phyloP scores from a whole-genome alignment of 345 rosid species.

The Brassica cretica region DNA sequence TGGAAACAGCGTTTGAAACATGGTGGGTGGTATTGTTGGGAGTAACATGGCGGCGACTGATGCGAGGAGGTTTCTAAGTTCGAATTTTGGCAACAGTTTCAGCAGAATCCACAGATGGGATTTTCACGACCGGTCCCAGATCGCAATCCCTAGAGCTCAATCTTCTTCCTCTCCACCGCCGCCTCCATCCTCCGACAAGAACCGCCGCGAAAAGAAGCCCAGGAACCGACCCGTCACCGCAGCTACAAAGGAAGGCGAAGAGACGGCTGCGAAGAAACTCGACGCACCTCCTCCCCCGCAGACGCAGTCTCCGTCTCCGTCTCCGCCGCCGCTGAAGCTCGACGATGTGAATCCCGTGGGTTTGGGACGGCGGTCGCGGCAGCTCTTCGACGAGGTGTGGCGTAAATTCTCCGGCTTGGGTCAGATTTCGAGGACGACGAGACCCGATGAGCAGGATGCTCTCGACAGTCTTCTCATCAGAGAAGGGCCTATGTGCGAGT shows the following conservation, averaged over 20 bases:
- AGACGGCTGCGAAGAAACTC: conserved; percentile 22
- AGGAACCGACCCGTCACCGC: conserved; percentile 27
- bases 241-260: conserved; percentile 31
- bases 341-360: conserved; percentile 93
- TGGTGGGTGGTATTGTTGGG: conserved; percentile 36
- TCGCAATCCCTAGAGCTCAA: conserved; percentile 44
- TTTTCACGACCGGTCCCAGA: conserved; percentile 32
- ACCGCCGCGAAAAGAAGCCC: conserved; percentile 30
- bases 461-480: conserved; percentile 66
- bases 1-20: conserved; percentile 19
- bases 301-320: conserved; percentile 14
- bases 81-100: conserved; percentile 38
- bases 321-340: conserved; percentile 51
- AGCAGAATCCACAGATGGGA: conserved; percentile 31
- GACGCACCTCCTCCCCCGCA: conserved; percentile 4
- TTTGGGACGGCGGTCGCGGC: conserved; percentile 78
- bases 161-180: conserved; percentile 33
- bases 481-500: conserved; percentile 97
- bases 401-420: conserved; percentile 93
- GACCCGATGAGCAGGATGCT: conserved; percentile 62
- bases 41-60: conserved; percentile 41
- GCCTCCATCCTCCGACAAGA: conserved; percentile 31
- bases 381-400: conserved; percentile 94
- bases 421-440: conserved; percentile 82
- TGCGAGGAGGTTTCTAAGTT: conserved; percentile 39